Percentiles rank a stretch among this genome's conserved stretches.
Conservation (phyloP, 2,329 filamentous ascomycete species). For the Fusarium zealandicum region DNA sequence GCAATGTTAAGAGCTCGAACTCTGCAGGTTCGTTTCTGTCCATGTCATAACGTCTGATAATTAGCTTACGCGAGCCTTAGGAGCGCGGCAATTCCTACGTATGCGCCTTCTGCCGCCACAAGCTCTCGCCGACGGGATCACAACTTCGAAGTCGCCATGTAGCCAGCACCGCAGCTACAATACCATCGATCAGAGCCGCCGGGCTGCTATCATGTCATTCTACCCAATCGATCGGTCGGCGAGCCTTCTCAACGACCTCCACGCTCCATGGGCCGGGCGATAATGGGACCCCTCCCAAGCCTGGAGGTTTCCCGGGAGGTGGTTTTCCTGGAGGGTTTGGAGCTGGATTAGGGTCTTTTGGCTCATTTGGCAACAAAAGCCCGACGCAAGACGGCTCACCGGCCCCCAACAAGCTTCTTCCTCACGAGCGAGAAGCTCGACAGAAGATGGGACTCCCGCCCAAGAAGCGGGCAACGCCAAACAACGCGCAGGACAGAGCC, state of each 20-base stretch:
- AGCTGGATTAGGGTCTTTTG: constrained; percentile 35
- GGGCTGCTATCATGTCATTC: constrained; percentile 1
- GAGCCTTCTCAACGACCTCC: constrained; percentile 42
- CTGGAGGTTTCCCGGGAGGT: constrained; percentile 38
- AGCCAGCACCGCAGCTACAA: constrained; percentile 19
- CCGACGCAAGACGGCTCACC: constrained; percentile 2
- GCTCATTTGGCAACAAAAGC: constrained; percentile 32
- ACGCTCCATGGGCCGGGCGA: constrained; percentile 29
- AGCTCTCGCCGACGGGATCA: constrained; percentile 34
- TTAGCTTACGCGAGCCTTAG: constrained; percentile 36
- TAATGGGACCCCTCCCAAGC: constrained; percentile 25
- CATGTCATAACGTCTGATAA: background rate
- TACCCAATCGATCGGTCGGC: constrained; percentile 16
- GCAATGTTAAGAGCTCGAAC: constrained; percentile 54
- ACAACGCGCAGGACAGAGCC: constrained; percentile 7
- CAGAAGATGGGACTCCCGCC: constrained; percentile 35
- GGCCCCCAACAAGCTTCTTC: constrained; percentile 42
- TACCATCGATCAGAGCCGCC: constrained; percentile 7
- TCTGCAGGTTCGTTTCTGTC: constrained; percentile 48
- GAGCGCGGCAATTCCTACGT: constrained; percentile 50
- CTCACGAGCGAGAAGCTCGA: constrained; percentile 50
- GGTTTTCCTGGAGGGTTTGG: constrained; percentile 30
- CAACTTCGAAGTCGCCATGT: constrained; percentile 25
- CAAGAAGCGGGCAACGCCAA: constrained; percentile 19
- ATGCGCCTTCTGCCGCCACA: constrained; percentile 51